Base-by-base conservation (phyloP, 176 grass and related monocot genomes). In the Phoenix roebelenii region DNA sequence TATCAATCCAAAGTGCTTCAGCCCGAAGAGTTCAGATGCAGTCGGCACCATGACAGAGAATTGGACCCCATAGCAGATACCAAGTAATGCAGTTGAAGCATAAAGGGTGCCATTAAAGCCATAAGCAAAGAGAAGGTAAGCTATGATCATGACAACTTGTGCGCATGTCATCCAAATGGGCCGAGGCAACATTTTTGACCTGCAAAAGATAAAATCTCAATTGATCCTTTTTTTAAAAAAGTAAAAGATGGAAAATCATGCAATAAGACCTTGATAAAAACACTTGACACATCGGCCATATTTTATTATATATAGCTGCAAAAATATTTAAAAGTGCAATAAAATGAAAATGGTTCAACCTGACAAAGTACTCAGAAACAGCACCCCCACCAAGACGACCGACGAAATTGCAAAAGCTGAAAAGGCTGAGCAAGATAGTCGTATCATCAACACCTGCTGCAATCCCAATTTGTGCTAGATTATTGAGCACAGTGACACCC, bases 41-140 rank as follows among this genome's bases (percentile, higher is more conserved):
- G 91, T 95, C 15, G 91, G 91, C 63, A 95, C 79, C 86, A 95
- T 95, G 52, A 90, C 80, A 0, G 91, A 84, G 16, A 95, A 95
- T 29, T 95, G 91, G 18, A 90, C 91, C 1, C 91, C 86, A 0
- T 95, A 95, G 50, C 86, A 90, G 59, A 95, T 76, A 19, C 86
- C 91, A 14, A 95, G 68, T 4, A 95, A 52, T 7, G 79, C 82
- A 52, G 80, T 90, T 7, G 83, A 90, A 15, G 77, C 71, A 58
- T 90, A 90, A 28, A 95, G 66, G 52, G 89, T 79, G 49, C 79
- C 77, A 39, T 84, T 67, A 17, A 90, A 58, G 30, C 76, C 86
- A 5, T 77, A 87, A 3, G 86, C 83, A 0, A 84, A 95, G 10
- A 95, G 91, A 72, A 95, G 65, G 80, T 79, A 95, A 23, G 91